Conservation (phyloP, 495 filamentous ascomycete species). For the Clohesyomyces aquaticus region DNA sequence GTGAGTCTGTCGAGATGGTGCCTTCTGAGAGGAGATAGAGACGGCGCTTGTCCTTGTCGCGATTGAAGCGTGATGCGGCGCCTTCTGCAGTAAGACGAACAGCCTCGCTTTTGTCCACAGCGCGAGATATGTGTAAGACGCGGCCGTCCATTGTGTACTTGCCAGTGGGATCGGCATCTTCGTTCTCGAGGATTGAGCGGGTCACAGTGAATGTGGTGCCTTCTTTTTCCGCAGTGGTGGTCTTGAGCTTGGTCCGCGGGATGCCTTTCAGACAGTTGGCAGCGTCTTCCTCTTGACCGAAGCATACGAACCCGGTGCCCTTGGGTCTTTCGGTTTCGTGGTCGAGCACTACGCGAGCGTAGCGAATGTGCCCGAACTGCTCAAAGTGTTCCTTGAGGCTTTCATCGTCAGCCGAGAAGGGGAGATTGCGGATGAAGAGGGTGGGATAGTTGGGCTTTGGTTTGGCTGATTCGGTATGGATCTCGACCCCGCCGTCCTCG, state of each 20-base stretch:
- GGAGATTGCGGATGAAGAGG: constrained; percentile 92
- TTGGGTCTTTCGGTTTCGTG: constrained; percentile 78
- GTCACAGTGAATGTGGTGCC: constrained; percentile 23
- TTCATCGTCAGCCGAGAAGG: constrained; percentile 81
- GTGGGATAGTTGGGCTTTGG: constrained; percentile 67
- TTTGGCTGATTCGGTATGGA: constrained; percentile 36
- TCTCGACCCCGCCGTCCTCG: constrained; percentile 40
- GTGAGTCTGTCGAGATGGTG: constrained; percentile 69
- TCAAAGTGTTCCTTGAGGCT: constrained; percentile 79
- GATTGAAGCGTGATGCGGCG: constrained; percentile 63
- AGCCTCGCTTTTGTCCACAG: constrained; percentile 81
- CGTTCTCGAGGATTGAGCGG: constrained; percentile 78
- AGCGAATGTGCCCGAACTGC: constrained; percentile 80
- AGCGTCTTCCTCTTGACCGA: constrained; percentile 75
- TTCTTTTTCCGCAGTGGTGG: constrained; percentile 27
- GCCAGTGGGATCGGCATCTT: constrained; percentile 72
- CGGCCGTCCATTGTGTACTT: constrained; percentile 89
- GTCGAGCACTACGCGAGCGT: constrained; percentile 88
- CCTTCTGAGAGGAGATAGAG: constrained; percentile 90
- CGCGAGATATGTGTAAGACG: constrained; percentile 78
- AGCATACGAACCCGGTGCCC: constrained; percentile 94
- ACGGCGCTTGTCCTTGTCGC: constrained; percentile 86
- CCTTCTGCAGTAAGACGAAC: constrained; percentile 71
- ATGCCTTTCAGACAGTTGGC: constrained; percentile 71
- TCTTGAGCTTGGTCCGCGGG: constrained; percentile 51